Evolutionary conservation across 2,329 filamentous ascomycete species (phyloP), one percentile per base, ranked within the genome.

Genomic region (Ophiostoma himal-ulmi): DNA sequence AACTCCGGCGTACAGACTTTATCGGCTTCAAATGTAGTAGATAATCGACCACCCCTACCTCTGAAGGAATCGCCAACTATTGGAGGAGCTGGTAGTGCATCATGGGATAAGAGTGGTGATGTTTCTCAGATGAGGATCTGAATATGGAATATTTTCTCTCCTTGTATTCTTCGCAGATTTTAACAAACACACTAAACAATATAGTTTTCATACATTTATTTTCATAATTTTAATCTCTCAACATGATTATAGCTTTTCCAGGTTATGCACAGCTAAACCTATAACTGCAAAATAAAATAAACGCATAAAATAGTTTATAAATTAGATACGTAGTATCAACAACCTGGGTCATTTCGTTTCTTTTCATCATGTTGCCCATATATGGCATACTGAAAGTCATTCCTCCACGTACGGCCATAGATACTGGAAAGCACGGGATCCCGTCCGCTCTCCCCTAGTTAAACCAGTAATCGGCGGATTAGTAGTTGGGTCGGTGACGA

Each of bases 401-500:
- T 0, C 22, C 26, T 3, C 7, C 20, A 57, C 52, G 52, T 57
- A 57, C 52, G 52, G 52, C 52, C 52, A 57, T 57, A 57, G 52
- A 57, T 57, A 57, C 22, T 26, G 52, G 52, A 57, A 57, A 57
- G n/a, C n/a, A 57, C 52, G 52, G 52, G 52, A 57, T 57, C 52
- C 52, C 52, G 52, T 57, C 52, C 52, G 52, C 52, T 57, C 52
- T 57, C 52, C 52, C 52, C 52, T 57, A 57, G 52, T 57, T 26
- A 57, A 57, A 57, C 52, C 52, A 26, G 8, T 57, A 57, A 57
- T 57, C 52, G 52, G 52, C 52, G 52, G 52, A 57, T 57, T 30
- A 57, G 52, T 57, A 57, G 52, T 57, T 57, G 52, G 52, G 52
- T 57, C 52, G 52, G 52, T 57, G 52, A 57, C 52, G 52, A 57